Base-by-base conservation (phyloP, 352 stramenopile species). In the Aphanomyces invadans region DNA sequence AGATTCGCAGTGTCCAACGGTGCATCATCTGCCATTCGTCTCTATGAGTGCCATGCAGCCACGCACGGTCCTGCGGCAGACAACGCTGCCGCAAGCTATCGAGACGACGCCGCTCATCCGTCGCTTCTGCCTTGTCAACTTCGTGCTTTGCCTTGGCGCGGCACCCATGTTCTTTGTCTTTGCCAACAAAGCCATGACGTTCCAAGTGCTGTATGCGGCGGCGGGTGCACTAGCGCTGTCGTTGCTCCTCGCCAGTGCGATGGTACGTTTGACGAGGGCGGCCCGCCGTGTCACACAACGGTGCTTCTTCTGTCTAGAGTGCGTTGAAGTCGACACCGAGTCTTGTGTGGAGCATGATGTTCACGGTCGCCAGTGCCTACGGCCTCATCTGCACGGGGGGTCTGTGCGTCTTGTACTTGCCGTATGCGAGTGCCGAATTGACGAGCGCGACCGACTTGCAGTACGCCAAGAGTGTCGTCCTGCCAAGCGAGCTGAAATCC, bases 401-500 rank as follows among this genome's bases (percentile, higher is more conserved):
- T 0, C 55, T 91, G 12, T 88, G 79, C 57, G 68, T 88, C 45
- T 65, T 91, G 49, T 87, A 80, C 51, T 69, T 69, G 26, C 69
- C 74, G 7, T 68, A 83, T 54, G 70, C 83, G 4, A 64, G 73
- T 4, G 55, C 82, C 0, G 60, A 83, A 3, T 69, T 92, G 1
- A 75, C 75, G 2, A 71, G 68, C n/a, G 80, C 76, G 57, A 70
- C 89, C 10, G 77, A 87, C 68, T 76, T 26, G 73, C 74, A 21
- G 65, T 86, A 12, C 52, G 75, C 2, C 62, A 72, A 45, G n/a
- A 63, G 62, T 25, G 36, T 69, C n/a, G 9, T 62, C 12, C n/a
- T 53, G 0, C 12, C 15, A 12, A 39, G 12, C 49, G 49, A 32
- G 2, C 23, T 57, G 21, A 38, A 21, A 32, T 33, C 49, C 25